Evolutionary conservation across 2,329 filamentous ascomycete species (phyloP).

Genomic region (Colletotrichum tabaci): DNA sequence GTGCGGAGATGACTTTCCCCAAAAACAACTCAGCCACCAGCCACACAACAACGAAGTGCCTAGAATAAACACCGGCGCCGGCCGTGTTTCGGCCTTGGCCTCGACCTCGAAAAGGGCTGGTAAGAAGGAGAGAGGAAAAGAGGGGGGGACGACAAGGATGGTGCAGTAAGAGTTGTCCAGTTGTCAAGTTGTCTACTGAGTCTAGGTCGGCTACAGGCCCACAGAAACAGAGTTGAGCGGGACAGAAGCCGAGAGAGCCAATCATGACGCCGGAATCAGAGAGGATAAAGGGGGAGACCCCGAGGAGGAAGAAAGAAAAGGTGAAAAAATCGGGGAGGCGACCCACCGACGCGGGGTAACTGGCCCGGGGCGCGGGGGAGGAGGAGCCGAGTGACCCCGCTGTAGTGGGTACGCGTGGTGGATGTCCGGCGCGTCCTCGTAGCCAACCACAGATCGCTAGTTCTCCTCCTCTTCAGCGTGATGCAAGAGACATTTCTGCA

Average conservation of each 20-base stretch:
- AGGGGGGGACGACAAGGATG: slow-evolving; percentile 1
- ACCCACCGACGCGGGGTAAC: slow-evolving; percentile 40
- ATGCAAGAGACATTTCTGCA: not conserved
- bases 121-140: not conserved
- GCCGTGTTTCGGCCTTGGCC: not conserved
- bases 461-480: not conserved
- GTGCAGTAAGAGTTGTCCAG: not conserved
- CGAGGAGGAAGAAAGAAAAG: not conserved
- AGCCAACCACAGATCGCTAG: not conserved
- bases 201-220: not conserved
- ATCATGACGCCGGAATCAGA: not conserved
- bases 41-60: not conserved
- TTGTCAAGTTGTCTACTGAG: too few relatives aligned
- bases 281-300: not conserved
- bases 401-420: not conserved
- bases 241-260: not conserved
- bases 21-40: slow-evolving; percentile 4
- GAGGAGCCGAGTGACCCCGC: slow-evolving; percentile 34
- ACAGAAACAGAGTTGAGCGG: not conserved
- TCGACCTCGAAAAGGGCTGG: too few relatives aligned
- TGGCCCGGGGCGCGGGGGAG: slow-evolving; percentile 38
- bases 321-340: slow-evolving; percentile 31
- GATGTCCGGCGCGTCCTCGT: not conserved
- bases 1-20: slow-evolving; percentile 38
- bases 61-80: not conserved